Conservation (phyloP, 352 stramenopile genomes). For the Phytophthora pinifolia region DNA sequence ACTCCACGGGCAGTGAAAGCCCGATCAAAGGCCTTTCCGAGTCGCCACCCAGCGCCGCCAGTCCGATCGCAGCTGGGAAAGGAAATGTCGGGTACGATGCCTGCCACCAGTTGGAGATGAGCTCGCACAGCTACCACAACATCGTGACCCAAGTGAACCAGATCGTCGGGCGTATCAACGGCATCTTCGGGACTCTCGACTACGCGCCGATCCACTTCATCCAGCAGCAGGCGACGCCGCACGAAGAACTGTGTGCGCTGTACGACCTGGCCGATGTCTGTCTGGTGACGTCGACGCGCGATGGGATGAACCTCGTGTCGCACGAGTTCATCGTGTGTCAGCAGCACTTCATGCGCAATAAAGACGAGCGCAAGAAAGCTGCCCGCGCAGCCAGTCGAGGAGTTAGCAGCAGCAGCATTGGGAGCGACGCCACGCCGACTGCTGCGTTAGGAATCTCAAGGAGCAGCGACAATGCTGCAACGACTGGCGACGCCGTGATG, state of each 20-base stretch:
- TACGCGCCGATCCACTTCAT: constrained; percentile 93
- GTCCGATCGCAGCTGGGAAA: constrained; percentile 26
- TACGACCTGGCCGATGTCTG: constrained; percentile 91
- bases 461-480: not conserved
- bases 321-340: constrained; percentile 91
- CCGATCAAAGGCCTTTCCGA: constrained; percentile 29
- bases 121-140: constrained; percentile 69
- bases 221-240: constrained; percentile 68
- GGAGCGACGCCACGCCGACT: not conserved
- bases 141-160: constrained; percentile 84
- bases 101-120: constrained; percentile 77
- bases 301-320: constrained; percentile 91
- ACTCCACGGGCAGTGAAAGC: constrained; percentile 30
- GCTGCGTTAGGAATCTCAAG: constrained; percentile 1
- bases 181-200: constrained; percentile 83
- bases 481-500: not conserved
- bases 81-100: constrained; percentile 36
- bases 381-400: constrained; percentile 28
- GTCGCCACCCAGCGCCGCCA: constrained; percentile 23
- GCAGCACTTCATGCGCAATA: constrained; percentile 81
- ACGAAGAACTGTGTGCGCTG: constrained; percentile 88
- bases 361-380: constrained; percentile 63
- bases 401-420: constrained; percentile 3
- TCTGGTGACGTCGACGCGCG: constrained; percentile 84
- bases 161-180: constrained; percentile 89